These are phyloP conservation scores for Xerocomellus intermedius DNA, from an alignment of 768 basidiomycete genomes.

Conservation along the genomic window DNA sequence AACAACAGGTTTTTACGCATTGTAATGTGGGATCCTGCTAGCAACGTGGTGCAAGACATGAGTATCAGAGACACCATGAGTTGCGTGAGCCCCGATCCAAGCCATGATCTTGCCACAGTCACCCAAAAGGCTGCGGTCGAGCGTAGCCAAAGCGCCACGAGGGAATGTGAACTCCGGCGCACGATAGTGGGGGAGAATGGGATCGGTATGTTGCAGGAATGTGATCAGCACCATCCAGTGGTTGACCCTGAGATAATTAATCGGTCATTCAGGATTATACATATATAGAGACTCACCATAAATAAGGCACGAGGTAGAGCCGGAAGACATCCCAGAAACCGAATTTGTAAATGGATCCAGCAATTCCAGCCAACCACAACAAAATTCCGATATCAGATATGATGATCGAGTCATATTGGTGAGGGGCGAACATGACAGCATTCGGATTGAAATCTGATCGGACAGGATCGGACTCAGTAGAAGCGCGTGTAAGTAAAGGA, in stretches of 20 bases:
- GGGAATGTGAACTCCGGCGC: slow-evolving; percentile 87
- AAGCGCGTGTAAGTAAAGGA: neutral
- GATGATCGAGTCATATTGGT: slow-evolving; percentile 74
- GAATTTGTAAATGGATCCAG: slow-evolving; percentile 52
- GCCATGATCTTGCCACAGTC: slow-evolving; percentile 77
- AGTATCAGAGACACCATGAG: slow-evolving; percentile 93
- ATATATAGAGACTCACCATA: slow-evolving; percentile 51
- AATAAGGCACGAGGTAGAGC: slow-evolving; percentile 86
- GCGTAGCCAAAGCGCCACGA: slow-evolving; percentile 88
- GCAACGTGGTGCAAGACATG: slow-evolving; percentile 90
- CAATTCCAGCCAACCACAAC: slow-evolving; percentile 64
- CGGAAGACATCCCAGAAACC: slow-evolving; percentile 74
- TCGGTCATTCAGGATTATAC: neutral
- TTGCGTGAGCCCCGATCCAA: slow-evolving; percentile 81
- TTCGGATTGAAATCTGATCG: slow-evolving; percentile 69
- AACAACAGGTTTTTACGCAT: slow-evolving; percentile 48
- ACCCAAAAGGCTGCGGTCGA: slow-evolving; percentile 81
- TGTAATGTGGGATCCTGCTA: slow-evolving; percentile 96
- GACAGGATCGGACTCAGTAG: slow-evolving; percentile 28
- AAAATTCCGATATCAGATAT: slow-evolving; percentile 81
- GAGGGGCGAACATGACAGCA: slow-evolving; percentile 77
- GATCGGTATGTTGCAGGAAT: slow-evolving; percentile 98
- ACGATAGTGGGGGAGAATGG: slow-evolving; percentile 91
- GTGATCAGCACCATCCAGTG: slow-evolving; percentile 97
- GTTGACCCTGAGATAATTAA: slow-evolving; percentile 55